Percentiles rank a stretch among this genome's conserved stretches.
Evolutionary conservation across 2,329 filamentous ascomycete species (phyloP).

Genomic region (Herpotrichia juniperi): DNA sequence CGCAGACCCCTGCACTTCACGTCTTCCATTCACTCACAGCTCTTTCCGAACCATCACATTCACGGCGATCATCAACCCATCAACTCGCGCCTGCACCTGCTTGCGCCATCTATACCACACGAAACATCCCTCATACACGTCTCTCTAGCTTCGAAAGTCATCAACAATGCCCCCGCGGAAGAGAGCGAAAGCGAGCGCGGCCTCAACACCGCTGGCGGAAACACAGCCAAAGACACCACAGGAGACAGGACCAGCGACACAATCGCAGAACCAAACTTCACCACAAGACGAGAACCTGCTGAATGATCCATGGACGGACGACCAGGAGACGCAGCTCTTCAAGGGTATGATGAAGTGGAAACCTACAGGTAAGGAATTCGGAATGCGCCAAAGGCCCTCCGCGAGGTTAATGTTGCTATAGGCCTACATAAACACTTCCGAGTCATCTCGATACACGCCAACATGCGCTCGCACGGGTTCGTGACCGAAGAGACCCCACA

Average conservation of each 20-base stretch:
- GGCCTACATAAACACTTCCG: conserved; percentile 65
- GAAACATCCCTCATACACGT: conserved; percentile 2
- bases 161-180: conserved; percentile 71
- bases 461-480: conserved; percentile 62
- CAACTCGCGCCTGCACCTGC: background rate
- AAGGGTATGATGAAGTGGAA: conserved; percentile 95
- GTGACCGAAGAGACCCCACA: conserved; percentile 73
- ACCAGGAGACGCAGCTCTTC: conserved; percentile 90
- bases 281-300: conserved; percentile 65
- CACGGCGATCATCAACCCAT: background rate
- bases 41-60: background rate
- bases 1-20: conserved; percentile 20
- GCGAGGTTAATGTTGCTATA: conserved; percentile 26
- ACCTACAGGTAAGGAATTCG: conserved; percentile 69
- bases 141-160: background rate
- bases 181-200: conserved; percentile 64
- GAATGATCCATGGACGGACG: conserved; percentile 88
- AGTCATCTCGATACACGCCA: conserved; percentile 52
- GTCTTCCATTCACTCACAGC: conserved; percentile 1
- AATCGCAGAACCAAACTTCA: conserved; percentile 60
- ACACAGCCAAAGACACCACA: conserved; percentile 49
- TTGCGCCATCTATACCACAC: background rate
- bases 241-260: conserved; percentile 42
- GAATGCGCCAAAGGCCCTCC: background rate
- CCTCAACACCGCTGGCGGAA: conserved; percentile 59